A percentile compares a stretch with the other conserved stretches of the same genome.
Conservation (phyloP, 192 early-diverging fungal species). For the Borealophlyctis nickersoniae region DNA sequence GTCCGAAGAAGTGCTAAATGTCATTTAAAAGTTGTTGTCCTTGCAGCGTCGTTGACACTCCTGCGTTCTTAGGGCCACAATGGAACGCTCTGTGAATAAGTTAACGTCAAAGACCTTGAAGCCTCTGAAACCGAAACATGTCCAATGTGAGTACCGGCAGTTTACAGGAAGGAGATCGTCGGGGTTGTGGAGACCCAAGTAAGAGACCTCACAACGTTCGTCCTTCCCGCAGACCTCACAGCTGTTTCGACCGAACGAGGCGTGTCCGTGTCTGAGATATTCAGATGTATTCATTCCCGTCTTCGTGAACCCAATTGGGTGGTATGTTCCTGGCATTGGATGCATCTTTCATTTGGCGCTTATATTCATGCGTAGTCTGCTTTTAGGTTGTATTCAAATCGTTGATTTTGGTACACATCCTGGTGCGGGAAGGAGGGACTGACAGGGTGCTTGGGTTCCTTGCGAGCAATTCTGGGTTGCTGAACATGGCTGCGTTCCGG, state of each 20-base stretch:
- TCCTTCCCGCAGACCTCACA: constrained; percentile 32
- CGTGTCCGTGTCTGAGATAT: constrained; percentile 45
- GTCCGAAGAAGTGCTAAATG: no score
- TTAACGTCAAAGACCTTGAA: constrained; percentile 43
- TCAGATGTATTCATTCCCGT: constrained; percentile 43
- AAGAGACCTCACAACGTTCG: neutral
- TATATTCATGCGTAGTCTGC: neutral
- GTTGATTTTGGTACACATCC: constrained; percentile 66
- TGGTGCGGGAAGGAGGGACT: constrained; percentile 67
- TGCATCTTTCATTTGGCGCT: neutral
- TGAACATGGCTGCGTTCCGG: constrained; percentile 48
- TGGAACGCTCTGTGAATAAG: constrained; percentile 48
- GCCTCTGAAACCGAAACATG: constrained; percentile 53
- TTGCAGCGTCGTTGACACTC: no score
- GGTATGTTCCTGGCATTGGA: constrained; percentile 31
- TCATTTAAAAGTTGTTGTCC: no score
- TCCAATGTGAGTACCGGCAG: constrained; percentile 43
- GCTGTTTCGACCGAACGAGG: constrained; percentile 35
- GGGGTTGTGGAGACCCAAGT: no score
- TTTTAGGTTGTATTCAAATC: constrained; percentile 70
- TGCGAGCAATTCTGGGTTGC: constrained; percentile 40
- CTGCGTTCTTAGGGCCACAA: no score
- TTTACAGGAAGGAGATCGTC: no score
- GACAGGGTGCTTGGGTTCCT: constrained; percentile 59
- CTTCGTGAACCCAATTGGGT: constrained; percentile 61